Conservation (phyloP, 371 early-diverging fungal species). For the Mucor lusitanicus region DNA sequence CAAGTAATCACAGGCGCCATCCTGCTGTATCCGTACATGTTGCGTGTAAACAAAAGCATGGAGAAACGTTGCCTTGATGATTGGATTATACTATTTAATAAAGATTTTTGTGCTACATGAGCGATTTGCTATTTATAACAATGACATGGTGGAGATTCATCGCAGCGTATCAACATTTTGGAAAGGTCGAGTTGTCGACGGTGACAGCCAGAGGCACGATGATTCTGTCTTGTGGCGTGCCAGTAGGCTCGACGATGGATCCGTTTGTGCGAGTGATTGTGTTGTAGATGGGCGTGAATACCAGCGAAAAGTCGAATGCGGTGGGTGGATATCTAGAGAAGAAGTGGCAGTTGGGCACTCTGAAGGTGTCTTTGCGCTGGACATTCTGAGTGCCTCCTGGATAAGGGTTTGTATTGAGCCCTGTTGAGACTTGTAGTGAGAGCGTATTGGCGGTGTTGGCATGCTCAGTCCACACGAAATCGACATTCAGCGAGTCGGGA, state of each 20-base stretch:
- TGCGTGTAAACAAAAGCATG: background rate
- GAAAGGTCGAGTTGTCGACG: constrained; percentile 23
- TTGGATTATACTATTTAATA: background rate
- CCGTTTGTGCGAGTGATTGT: background rate
- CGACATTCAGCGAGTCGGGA: constrained; percentile 14
- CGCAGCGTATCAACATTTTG: constrained; percentile 21
- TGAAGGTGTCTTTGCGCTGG: constrained; percentile 10
- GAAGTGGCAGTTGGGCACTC: constrained; percentile 27
- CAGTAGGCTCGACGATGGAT: background rate
- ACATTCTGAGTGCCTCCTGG: constrained; percentile 13
- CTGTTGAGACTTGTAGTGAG: constrained; percentile 4
- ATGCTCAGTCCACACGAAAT: constrained; percentile 22
- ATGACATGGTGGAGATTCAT: background rate
- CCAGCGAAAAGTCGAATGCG: constrained; percentile 21
- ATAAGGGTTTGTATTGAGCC: constrained; percentile 15
- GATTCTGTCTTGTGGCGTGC: constrained; percentile 13
- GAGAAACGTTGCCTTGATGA: constrained; percentile 3
- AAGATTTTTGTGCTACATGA: background rate
- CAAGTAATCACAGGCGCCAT: background rate
- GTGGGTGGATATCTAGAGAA: constrained; percentile 28
- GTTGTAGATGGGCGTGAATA: constrained; percentile 19
- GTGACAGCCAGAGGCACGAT: constrained; percentile 13
- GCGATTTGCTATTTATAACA: background rate
- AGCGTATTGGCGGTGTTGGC: constrained; percentile 7
- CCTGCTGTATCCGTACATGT: background rate